A percentile compares a stretch with the other conserved stretches of the same genome.
Evolutionary conservation across 768 basidiomycete species (phyloP).

Genomic region (Postia placenta): DNA sequence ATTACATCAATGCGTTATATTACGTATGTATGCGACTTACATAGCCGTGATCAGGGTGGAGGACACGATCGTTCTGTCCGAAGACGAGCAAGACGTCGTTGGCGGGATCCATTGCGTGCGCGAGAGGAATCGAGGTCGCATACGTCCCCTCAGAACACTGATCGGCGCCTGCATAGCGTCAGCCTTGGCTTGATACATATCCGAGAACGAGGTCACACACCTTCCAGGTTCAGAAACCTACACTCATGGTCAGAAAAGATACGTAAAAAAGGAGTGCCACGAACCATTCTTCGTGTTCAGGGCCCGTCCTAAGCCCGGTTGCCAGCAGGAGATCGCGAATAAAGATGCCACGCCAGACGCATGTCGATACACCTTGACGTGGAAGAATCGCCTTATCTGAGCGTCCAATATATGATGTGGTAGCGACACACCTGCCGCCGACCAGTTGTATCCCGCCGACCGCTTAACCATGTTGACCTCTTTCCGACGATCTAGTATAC

Average conservation of each 20-base stretch:
- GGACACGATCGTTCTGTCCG: conserved; percentile 15
- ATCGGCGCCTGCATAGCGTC: conserved; percentile 15
- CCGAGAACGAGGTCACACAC: too few relatives aligned
- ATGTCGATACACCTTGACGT: conserved; percentile 11
- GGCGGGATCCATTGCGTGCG: conserved; percentile 14
- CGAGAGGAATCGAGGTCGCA: conserved; percentile 17
- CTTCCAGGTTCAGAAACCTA: too few relatives aligned
- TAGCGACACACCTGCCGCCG: conserved; percentile 7
- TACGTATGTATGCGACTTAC: conserved; percentile 6
- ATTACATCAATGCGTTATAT: too few relatives aligned
- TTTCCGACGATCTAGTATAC: conserved; percentile 10
- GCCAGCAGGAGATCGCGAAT: conserved; percentile 16
- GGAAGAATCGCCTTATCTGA: too few relatives aligned
- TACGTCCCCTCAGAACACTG: conserved; percentile 15
- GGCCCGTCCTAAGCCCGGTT: conserved; percentile 11
- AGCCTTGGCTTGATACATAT: too few relatives aligned
- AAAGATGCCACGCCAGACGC: conserved; percentile 14
- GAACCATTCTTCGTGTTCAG: conserved; percentile 14
- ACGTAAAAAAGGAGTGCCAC: not conserved
- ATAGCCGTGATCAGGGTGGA: conserved; percentile 20
- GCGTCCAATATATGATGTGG: not conserved
- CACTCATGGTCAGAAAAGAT: too few relatives aligned
- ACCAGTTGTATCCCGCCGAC: conserved; percentile 12
- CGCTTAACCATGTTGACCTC: conserved; percentile 18
- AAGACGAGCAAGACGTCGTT: conserved; percentile 18